Base-by-base conservation (phyloP, 306 rosid species). In the Styphnolobium japonicum region DNA sequence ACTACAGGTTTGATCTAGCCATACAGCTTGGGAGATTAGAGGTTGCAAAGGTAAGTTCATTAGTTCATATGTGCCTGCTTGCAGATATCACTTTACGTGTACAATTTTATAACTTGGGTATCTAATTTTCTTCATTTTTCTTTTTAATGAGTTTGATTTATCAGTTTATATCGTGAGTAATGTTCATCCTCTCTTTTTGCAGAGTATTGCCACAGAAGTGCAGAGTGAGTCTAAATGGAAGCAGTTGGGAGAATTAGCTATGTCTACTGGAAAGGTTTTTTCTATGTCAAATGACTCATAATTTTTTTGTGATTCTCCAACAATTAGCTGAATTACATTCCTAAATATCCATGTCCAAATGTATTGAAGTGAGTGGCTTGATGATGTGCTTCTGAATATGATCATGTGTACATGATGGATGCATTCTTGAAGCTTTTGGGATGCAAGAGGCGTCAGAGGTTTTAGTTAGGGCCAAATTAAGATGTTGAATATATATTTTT, bases 171-270 rank as follows among this genome's bases (percentile, higher is more conserved):
- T 64, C 63, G 49, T 29, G 15, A 67, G 71, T 80, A 40, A 73
- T 51, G 23, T 53, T 48, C 33, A 67, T 80, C 21, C 71, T 46
- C 63, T 56, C 62, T 36, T 64, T 73, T 61, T 80, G 52, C 85
- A 96, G 99, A 84, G 81, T 80, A 96, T 96, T 84, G 99, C 99
- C 18, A 79, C 91, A 19, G 96, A 84, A 81, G 96, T 87, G 87
- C 93, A 93, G 67, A 91, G 93, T 34, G 98, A 96, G 83, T 83
- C 98, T 67, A 96, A 96, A 87, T 96, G 99, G 99, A 96, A 90
- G 92, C 99, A 93, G 88, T 85, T 96, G 87, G 99, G 99, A 81
- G 99, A 93, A 82, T 87, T 96, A 70, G 98, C 99, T 5, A 96
- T 96, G 98, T 96, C 99, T 62, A 85, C 87, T 36, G 98, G 99